Base-by-base conservation (phyloP, 129 eudicot species). In the Ambrosia artemisiifolia region DNA sequence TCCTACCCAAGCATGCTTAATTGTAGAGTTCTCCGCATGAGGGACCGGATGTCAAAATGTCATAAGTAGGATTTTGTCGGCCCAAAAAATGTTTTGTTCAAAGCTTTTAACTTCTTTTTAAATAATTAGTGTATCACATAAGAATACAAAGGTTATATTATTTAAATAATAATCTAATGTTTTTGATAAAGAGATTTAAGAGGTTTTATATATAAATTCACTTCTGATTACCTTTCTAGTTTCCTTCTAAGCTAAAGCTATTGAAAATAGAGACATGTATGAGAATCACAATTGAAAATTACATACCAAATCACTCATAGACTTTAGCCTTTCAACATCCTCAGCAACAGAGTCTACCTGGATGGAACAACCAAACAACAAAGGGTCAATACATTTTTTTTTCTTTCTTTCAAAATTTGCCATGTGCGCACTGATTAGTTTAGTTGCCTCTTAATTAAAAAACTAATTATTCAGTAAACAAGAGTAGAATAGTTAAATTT, bases 291-390 rank as follows among this genome's bases (percentile, higher is more conserved):
- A 11, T 19, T 2, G 0, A 46, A 34, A 48, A 57, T 46, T 8
- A 2, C 76, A 83, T 83, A 91, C 97, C 96, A 91, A 65, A 69
- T 91, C 91, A 82, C 80, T 84, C 46, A 63, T 67, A 18, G 86
- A 77, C 82, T 84, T 90, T 48, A 62, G 78, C 49, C 81, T 76
- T 78, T 94, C 96, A 49, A 94, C 96, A 82, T 85, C 95, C 73
- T 90, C 97, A 48, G 98, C 89, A 20, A 93, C 93, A 70, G 85
- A 90, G 81, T 90, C 97, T 77, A 90, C 70, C 97, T 94, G 63
- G 5, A 51, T 7, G 24, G 63, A 63, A 78, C 16, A 63, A 78
- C 53, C 64, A 38, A 70, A 61, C n/a, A n/a, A n/a, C n/a, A n/a
- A n/a, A n/a, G n/a, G n/a, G n/a, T n/a, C n/a, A n/a, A n/a, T n/a